Conservation (phyloP, 2,329 filamentous ascomycete species). For the Anisogramma anomala region DNA sequence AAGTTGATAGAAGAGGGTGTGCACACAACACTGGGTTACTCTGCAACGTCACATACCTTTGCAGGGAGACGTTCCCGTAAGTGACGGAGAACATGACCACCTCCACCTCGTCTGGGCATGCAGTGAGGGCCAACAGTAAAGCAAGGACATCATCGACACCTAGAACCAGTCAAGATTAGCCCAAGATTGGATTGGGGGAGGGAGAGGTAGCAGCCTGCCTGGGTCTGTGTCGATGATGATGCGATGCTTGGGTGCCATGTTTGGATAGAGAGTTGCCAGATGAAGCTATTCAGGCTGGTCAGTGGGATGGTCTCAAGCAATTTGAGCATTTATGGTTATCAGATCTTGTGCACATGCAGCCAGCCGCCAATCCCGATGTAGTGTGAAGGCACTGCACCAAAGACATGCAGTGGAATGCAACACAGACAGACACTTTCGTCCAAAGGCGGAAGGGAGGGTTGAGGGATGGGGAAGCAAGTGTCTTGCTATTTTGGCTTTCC, state of each 20-base stretch:
- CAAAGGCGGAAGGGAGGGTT: too few species aligned
- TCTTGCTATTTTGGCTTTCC: too few species aligned
- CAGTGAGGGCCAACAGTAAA: constrained; percentile 73
- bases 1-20: not conserved
- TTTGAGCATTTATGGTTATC: not conserved
- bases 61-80: constrained; percentile 84
- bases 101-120: constrained; percentile 73
- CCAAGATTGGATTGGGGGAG: not conserved
- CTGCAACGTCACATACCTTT: constrained; percentile 43
- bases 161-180: constrained; percentile 20
- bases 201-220: constrained; percentile 33
- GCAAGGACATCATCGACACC: constrained; percentile 89
- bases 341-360: not conserved
- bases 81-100: constrained; percentile 77
- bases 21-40: not conserved
- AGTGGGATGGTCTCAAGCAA: not conserved
- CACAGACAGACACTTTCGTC: too few species aligned
- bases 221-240: constrained; percentile 97
- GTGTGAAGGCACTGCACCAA: not conserved
- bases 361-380: not conserved
- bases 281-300: not conserved
- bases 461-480: too few species aligned
- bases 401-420: not conserved
- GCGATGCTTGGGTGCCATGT: constrained; percentile 56
- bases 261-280: constrained; percentile 1